phyloP scores from a whole-genome alignment of 495 filamentous ascomycete species.

The Peziza echinospora region DNA sequence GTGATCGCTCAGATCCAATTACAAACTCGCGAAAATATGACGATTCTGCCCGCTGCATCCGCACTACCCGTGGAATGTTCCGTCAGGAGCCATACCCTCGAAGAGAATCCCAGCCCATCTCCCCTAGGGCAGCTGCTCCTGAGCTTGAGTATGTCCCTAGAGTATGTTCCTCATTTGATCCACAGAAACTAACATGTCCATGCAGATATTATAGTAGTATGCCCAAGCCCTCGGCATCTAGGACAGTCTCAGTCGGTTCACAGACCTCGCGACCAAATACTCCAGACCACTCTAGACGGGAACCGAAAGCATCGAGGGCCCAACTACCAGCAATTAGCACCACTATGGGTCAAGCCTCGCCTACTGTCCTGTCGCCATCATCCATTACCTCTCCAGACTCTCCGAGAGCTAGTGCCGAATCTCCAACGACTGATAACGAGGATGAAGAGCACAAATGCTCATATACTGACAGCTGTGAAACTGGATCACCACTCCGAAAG shows the following conservation, averaged over 20 bases:
- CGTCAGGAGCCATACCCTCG: no score
- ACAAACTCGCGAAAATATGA: no score
- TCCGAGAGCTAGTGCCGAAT: neutral
- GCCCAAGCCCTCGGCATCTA: neutral
- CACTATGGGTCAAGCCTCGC: neutral
- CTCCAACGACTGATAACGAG: neutral
- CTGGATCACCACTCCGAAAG: slow-evolving; percentile 37
- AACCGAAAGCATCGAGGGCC: neutral
- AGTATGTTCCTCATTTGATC: no score
- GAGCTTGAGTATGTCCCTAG: no score
- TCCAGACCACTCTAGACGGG: neutral
- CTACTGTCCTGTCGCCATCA: slow-evolving; percentile 6
- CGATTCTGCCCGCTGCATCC: no score
- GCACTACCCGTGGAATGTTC: no score
- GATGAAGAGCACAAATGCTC: slow-evolving; percentile 15
- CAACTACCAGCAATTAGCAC: neutral
- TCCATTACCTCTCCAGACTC: neutral
- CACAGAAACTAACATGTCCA: no score
- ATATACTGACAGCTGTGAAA: slow-evolving; percentile 25
- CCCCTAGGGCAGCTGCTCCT: no score
- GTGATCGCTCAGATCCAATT: no score
- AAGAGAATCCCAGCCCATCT: no score
- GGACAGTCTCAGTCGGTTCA: neutral
- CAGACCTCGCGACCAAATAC: neutral
- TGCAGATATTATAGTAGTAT: no score